Conservation (phyloP, 257 asterid genomes). For the Plantago ovata region DNA sequence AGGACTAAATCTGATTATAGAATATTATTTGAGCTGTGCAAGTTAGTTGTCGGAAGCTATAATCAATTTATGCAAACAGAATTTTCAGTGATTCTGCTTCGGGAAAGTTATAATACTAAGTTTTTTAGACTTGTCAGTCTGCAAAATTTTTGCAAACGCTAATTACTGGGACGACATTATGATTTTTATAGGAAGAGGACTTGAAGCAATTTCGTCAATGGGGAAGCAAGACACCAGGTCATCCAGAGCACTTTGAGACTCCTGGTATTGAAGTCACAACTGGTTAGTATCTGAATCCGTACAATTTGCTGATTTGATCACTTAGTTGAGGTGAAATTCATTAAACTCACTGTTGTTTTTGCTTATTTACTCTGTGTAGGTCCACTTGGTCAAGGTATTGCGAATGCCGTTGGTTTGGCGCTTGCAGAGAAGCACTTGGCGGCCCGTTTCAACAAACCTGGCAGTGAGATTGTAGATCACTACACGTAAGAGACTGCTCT, state of each 20-base stretch:
- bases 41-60: no score
- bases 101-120: no score
- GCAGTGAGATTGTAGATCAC: conserved; percentile 67
- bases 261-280: conserved; percentile 95
- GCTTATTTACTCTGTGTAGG: conserved; percentile 38
- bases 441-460: conserved; percentile 82
- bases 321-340: neutral
- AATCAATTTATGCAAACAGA: no score
- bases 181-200: conserved; percentile 59
- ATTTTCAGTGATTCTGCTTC: no score
- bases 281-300: conserved; percentile 40
- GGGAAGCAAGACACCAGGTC: conserved; percentile 89
- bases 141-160: no score
- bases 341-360: conserved; percentile 16
- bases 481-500: conserved; percentile 51
- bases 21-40: no score
- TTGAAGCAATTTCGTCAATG: conserved; percentile 78
- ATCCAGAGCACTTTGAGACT: conserved; percentile 87
- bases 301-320: conserved; percentile 8
- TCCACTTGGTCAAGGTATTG: conserved; percentile 90
- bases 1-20: no score
- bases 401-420: conserved; percentile 87
- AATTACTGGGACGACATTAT: neutral
- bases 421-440: conserved; percentile 90
- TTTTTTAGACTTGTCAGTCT: no score